Conservation (phyloP, 176 grass and related monocot species). For the Melocanna baccifera region DNA sequence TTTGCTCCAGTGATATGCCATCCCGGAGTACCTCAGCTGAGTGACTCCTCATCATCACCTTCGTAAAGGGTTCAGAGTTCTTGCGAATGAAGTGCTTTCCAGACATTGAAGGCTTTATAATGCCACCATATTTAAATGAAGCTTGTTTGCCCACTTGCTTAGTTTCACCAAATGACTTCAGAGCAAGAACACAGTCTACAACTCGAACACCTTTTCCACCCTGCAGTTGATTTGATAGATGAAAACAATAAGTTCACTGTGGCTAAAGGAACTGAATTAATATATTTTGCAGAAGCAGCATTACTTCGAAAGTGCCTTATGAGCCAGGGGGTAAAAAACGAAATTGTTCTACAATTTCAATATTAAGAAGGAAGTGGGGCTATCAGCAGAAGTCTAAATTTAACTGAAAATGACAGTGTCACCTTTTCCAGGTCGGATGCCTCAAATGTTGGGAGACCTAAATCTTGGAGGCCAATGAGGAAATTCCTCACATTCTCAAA, state of each 20-base stretch:
- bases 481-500: constrained; percentile 95
- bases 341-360: neutral
- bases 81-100: constrained; percentile 59
- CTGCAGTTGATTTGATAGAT: constrained; percentile 30
- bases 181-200: constrained; percentile 80
- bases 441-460: constrained; percentile 89
- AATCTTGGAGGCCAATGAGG: constrained; percentile 57
- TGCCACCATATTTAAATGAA: constrained; percentile 57
- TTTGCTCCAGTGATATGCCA: constrained; percentile 49
- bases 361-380: neutral
- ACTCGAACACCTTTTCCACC: constrained; percentile 77
- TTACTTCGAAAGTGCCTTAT: constrained; percentile 18
- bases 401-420: constrained; percentile 30
- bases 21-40: constrained; percentile 58
- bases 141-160: constrained; percentile 49
- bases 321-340: neutral
- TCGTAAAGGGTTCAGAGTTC: constrained; percentile 78
- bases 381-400: neutral
- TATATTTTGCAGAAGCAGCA: neutral
- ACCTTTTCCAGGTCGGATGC: constrained; percentile 87
- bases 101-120: constrained; percentile 47
- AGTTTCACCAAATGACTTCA: constrained; percentile 62
- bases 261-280: constrained; percentile 16
- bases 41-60: constrained; percentile 57
- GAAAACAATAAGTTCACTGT: constrained; percentile 1